phyloP scores from a whole-genome alignment of 371 early-diverging fungal species.

The Batkoa obscura region DNA sequence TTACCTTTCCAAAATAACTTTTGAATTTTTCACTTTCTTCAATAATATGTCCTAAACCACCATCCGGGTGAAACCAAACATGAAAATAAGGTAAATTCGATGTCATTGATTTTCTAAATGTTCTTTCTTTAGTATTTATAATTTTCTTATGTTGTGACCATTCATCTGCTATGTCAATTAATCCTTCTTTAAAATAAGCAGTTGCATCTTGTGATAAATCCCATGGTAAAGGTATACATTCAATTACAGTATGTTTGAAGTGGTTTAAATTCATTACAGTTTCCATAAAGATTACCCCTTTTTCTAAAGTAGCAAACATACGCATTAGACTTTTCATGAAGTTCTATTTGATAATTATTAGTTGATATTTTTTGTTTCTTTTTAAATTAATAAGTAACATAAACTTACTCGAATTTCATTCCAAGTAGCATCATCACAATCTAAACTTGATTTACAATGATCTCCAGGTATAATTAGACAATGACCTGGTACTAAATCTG shows the following conservation, averaged over 20 bases:
- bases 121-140: conserved; percentile 50
- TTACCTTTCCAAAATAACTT: conserved; percentile 55
- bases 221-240: conserved; percentile 78
- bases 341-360: conserved; percentile 30
- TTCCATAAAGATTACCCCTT: conserved; percentile 72
- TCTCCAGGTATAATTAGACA: conserved; percentile 79
- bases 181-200: conserved; percentile 72
- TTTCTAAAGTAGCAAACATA: conserved; percentile 52
- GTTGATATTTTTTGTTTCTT: too few relatives aligned
- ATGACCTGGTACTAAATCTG: conserved; percentile 64
- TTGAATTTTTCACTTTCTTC: conserved; percentile 71
- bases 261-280: conserved; percentile 51
- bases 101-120: conserved; percentile 50
- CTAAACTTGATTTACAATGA: conserved; percentile 60
- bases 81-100: conserved; percentile 82
- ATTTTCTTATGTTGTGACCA: conserved; percentile 85
- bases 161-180: conserved; percentile 54
- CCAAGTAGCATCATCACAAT: conserved; percentile 83
- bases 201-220: conserved; percentile 54
- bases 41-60: conserved; percentile 89
- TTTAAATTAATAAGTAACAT: background rate
- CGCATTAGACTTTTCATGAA: conserved; percentile 84
- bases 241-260: conserved; percentile 70
- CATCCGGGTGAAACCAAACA: conserved; percentile 79
- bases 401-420: conserved; percentile 59